A percentile compares a stretch with the other conserved stretches of the same genome.
These are phyloP conservation scores for Papiliotrema laurentii DNA, from an alignment of 1,284 basidiomycete genomes.

Conservation along the genomic window DNA sequence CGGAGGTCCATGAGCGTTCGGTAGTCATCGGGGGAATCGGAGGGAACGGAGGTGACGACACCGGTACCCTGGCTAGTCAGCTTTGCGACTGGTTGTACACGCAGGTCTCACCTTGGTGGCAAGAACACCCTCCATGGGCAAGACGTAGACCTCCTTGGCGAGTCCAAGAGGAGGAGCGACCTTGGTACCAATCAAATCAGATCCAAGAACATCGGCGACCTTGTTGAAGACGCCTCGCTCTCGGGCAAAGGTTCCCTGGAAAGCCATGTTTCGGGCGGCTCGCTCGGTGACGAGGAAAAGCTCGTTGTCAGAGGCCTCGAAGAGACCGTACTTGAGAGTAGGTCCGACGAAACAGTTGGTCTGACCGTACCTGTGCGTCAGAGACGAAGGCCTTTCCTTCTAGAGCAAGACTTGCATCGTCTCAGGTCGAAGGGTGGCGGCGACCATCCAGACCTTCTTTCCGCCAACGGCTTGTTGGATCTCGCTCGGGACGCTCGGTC, in stretches of 20 bases:
- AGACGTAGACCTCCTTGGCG: conserved; percentile 83
- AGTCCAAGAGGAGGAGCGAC: conserved; percentile 83
- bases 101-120: conserved; percentile 72
- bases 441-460: conserved; percentile 84
- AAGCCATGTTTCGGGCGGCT: conserved; percentile 95
- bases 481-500: conserved; percentile 56
- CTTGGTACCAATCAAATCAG: conserved; percentile 79
- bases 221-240: conserved; percentile 67
- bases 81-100: neutral
- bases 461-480: conserved; percentile 63
- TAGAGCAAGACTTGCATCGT: conserved; percentile 68
- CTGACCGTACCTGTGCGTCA: conserved; percentile 75
- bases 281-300: conserved; percentile 87
- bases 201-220: conserved; percentile 70
- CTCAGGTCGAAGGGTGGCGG: conserved; percentile 93
- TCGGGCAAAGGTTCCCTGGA: conserved; percentile 73
- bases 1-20: conserved; percentile 85
- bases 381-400: conserved; percentile 4
- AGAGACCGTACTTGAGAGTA: conserved; percentile 86
- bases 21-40: conserved; percentile 97
- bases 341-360: conserved; percentile 97
- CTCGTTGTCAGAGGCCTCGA: conserved; percentile 74
- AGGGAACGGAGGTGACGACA: conserved; percentile 96
- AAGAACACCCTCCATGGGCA: conserved; percentile 97
- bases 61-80: conserved; percentile 72